Evolutionary conservation across 257 asterid genomes (phyloP).

Genomic region (Capsicum chinense): DNA sequence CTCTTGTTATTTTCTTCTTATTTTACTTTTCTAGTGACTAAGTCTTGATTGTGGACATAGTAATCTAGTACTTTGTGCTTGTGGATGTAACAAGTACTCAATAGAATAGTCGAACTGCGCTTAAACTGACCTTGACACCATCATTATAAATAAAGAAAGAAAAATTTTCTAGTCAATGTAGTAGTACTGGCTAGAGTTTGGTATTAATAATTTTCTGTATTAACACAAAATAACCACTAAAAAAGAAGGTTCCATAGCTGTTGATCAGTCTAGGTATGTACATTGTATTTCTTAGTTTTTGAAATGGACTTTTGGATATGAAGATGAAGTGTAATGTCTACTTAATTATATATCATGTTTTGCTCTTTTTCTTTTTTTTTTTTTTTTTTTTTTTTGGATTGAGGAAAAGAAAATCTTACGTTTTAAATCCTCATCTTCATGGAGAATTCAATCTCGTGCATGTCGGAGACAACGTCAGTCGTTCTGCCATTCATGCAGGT

Average conservation of each 20-base stretch:
- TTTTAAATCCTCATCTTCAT: background rate
- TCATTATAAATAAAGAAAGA: background rate
- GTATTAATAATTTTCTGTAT: background rate
- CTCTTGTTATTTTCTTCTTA: slow-evolving; percentile 28
- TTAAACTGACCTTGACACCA: background rate
- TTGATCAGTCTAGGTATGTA: background rate
- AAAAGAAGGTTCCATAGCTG: background rate
- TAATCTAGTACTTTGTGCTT: background rate
- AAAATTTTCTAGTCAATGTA: background rate
- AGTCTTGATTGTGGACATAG: background rate
- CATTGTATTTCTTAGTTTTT: background rate
- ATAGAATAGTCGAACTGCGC: too few species aligned
- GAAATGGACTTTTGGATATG: background rate
- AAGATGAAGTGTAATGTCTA: background rate
- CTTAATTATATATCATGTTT: background rate
- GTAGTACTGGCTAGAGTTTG: background rate
- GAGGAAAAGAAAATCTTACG: background rate
- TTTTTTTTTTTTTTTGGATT: too few species aligned
- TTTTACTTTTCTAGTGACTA: slow-evolving; percentile 25
- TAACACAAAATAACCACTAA: background rate
- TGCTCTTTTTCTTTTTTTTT: background rate
- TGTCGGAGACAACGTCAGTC: background rate
- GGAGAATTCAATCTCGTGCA: background rate
- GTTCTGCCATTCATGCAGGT: background rate
- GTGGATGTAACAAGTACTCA: background rate